Evolutionary conservation across 805 yeast species (phyloP).

Genomic region (Lachancea sp.): DNA sequence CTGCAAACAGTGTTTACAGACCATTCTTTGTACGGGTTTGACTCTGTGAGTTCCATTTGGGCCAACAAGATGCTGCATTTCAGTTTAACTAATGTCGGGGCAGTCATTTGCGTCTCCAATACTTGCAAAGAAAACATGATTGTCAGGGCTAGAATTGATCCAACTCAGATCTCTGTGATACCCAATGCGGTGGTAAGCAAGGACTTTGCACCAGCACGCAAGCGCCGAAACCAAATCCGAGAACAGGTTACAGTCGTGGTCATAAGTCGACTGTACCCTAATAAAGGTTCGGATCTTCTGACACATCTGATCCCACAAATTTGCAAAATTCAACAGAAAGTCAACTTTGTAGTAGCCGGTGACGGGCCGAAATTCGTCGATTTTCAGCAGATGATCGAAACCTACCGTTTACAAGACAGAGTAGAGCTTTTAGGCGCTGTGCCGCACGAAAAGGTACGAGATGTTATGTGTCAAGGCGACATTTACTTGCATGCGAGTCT

Average conservation of each 20-base stretch:
- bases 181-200: slow-evolving; percentile 91
- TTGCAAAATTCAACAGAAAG: slow-evolving; percentile 55
- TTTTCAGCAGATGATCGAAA: slow-evolving; percentile 91
- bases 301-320: slow-evolving; percentile 80
- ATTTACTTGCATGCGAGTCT: slow-evolving; percentile 89
- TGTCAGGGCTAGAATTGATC: slow-evolving; percentile 75
- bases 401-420: slow-evolving; percentile 74
- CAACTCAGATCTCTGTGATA: slow-evolving; percentile 73
- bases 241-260: slow-evolving; percentile 73
- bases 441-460: slow-evolving; percentile 86
- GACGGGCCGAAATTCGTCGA: slow-evolving; percentile 95
- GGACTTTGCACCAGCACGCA: slow-evolving; percentile 56
- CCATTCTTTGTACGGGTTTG: slow-evolving; percentile 92
- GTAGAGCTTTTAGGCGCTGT: slow-evolving; percentile 83
- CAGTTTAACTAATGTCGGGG: slow-evolving; percentile 79
- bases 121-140: slow-evolving; percentile 96
- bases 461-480: slow-evolving; percentile 89
- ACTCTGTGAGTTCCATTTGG: slow-evolving; percentile 72
- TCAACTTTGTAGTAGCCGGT: slow-evolving; percentile 85
- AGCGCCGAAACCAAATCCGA: slow-evolving; percentile 12
- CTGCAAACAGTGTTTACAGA: slow-evolving; percentile 88
- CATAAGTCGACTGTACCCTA: slow-evolving; percentile 87
- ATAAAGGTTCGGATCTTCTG: slow-evolving; percentile 89
- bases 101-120: slow-evolving; percentile 93
- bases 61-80: slow-evolving; percentile 84